Base-by-base conservation (phyloP, 2,329 filamentous ascomycete genomes). In the Diaporthe ilicicola region DNA sequence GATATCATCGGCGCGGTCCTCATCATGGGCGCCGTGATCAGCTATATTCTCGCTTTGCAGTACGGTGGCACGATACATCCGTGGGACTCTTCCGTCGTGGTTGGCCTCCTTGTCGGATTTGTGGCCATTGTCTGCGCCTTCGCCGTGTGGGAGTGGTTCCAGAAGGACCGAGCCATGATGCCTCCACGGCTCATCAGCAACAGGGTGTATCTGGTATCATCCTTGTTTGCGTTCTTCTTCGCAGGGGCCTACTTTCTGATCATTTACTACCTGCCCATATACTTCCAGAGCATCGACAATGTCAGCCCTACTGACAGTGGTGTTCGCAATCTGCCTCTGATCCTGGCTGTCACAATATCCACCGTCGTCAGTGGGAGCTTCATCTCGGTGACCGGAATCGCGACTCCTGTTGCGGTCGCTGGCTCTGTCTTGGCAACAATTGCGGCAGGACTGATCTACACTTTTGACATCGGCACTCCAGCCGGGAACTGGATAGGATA, bases 111-210 rank as follows among this genome's bases (percentile, higher is more conserved):
- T 3, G 76, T 82, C 44, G 78, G 77, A 0, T 76, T 75, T 8
- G 74, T 70, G 7, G 55, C 74, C 15, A 67, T 77, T 19, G 8
- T 78, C 7, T 42, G 75, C n/a, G 50, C 74, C 37, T 83, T 84
- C 71, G 74, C 70, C 4, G 73, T 73, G 17, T 77, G 79, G 66
- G 79, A 83, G 72, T 78, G 70, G 42, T 80, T 70, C 37, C 76
- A 79, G 70, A 85, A 84, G 5, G 84, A 85, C 27, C 77, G 81
- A 2, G 86, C 87, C 42, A 88, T 89, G 82, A 79, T 89, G 2
- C 82, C 85, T 0, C 79, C 82, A 1, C 82, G 82, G 0, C 78
- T 89, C 39, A 66, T 88, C 9, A 77, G 75, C 17, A 79, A 81
- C 44, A 81, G 85, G 1, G 77, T 83, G 29, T 81, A 88, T n/a